Conservation (phyloP, 495 filamentous ascomycete species). For the Neurospora sp. region DNA sequence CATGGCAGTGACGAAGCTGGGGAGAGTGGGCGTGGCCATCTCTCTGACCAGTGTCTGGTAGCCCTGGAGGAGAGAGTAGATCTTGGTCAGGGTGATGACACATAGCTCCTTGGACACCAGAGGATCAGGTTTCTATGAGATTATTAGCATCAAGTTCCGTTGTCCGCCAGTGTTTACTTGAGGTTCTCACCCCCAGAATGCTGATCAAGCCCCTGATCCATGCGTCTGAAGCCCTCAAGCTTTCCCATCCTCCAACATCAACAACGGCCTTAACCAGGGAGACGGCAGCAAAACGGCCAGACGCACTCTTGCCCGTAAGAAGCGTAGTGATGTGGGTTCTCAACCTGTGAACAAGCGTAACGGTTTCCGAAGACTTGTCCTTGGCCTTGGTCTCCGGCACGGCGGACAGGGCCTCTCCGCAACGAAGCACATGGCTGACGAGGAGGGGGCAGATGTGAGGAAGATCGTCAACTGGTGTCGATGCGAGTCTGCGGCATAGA, state of each 20-base stretch:
- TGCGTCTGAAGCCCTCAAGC: conserved; percentile 54
- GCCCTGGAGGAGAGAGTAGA: conserved; percentile 70
- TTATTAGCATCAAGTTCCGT: conserved; percentile 1
- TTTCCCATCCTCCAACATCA: conserved; percentile 72
- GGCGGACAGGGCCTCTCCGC: conserved; percentile 46
- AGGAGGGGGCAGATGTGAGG: conserved; percentile 53
- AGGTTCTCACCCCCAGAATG: conserved; percentile 53
- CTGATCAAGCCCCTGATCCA: conserved; percentile 66
- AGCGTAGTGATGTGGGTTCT: conserved; percentile 68
- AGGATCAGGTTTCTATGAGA: conserved; percentile 58
- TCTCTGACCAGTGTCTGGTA: conserved; percentile 77
- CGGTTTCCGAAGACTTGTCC: conserved; percentile 46
- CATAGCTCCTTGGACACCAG: conserved; percentile 60
- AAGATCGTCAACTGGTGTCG: conserved; percentile 52
- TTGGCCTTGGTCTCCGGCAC: conserved; percentile 40
- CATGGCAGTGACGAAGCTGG: conserved; percentile 61
- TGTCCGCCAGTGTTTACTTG: background rate
- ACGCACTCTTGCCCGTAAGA: conserved; percentile 56
- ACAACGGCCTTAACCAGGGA: conserved; percentile 70
- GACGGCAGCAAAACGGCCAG: conserved; percentile 68
- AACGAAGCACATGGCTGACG: conserved; percentile 50
- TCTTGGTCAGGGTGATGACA: conserved; percentile 66
- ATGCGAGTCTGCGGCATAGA: conserved; percentile 57
- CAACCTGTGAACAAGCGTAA: conserved; percentile 62
- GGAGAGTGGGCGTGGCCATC: conserved; percentile 74